Base-by-base conservation (phyloP, 305 asterid species). In the Withania somnifera region DNA sequence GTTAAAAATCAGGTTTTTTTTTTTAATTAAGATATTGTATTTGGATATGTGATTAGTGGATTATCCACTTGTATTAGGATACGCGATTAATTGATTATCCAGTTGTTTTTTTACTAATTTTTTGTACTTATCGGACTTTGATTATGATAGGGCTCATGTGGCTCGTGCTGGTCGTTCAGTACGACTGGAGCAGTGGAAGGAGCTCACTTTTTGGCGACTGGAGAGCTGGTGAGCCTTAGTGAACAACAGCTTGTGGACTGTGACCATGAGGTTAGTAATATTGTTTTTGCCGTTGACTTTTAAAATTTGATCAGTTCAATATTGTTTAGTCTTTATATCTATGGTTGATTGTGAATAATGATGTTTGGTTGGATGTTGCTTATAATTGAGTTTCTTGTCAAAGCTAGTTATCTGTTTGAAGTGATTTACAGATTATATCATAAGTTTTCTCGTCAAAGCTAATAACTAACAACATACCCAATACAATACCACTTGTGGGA, bases 221-320 rank as follows among this genome's bases (percentile, higher is more conserved):
- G 97, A 79, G 91, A 91, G 90, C 90, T 93, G 17, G 87, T 90
- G 68, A 95, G 95, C 88, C 97, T 95, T 83, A 95, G 98, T 53
- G 97, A 95, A 86, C 98, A 95, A 87, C 97, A 95, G 91, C 98
- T 93, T 68, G 97, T 95, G 83, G 98, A 95, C 78, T 95, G 98
- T 79, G 98, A 95, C 85, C 97, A 95, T 53, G 95, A 92, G 98
- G 99, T 95, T 77, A 78, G 90, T 42, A n/a, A n/a, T n/a, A 14
- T 82, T 83, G 0, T 40, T 82, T 40, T 22, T 45, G 32, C 45
- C 75, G 71, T 81, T 69, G 47, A 71, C 84, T 69, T 78, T 75
- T 10, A 11, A 13, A 22, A 6, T 61, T 4, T 24, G 17, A 53
- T 20, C 6, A 11, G 8, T 11, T 78, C 34, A 47, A 22, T 11